Percentiles rank a stretch among this genome's conserved stretches.
phyloP scores from a whole-genome alignment of 2,329 filamentous ascomycete genomes.

The Parastagonospora nodorum region DNA sequence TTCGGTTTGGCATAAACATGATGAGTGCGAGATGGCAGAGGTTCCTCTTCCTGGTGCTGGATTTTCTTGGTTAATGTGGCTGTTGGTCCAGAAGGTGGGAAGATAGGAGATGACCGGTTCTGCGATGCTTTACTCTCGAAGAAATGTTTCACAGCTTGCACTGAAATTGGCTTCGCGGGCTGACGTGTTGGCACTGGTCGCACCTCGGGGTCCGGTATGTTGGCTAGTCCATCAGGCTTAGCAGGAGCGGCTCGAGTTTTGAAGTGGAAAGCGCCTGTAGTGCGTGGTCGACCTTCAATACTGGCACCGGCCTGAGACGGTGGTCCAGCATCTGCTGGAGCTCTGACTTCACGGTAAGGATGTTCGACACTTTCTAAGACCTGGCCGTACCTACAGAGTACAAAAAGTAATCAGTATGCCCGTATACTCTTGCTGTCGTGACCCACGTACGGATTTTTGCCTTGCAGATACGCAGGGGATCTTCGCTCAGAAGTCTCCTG shows the following conservation, averaged over 20 bases:
- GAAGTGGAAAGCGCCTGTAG: constrained; percentile 22
- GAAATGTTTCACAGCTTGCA: constrained; percentile 32
- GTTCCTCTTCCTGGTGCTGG: constrained; percentile 2
- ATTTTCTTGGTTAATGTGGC: constrained; percentile 2
- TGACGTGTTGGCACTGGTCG: constrained; percentile 8
- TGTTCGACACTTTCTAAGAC: constrained; percentile 31
- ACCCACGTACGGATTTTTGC: constrained; percentile 35
- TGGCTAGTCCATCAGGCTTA: constrained; percentile 12
- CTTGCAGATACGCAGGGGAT: constrained; percentile 34
- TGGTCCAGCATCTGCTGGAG: constrained; percentile 5
- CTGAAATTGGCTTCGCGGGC: constrained; percentile 23
- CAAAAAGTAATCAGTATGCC: too few relatives aligned
- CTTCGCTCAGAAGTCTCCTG: constrained; percentile 16
- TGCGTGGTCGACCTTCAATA: constrained; percentile 23
- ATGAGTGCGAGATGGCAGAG: not conserved
- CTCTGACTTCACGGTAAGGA: constrained; percentile 21
- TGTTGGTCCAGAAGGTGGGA: constrained; percentile 13
- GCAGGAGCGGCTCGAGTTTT: constrained; percentile 19
- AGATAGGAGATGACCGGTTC: constrained; percentile 9
- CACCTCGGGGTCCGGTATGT: constrained; percentile 6
- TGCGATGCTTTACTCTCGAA: constrained; percentile 35
- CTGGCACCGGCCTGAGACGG: constrained; percentile 29
- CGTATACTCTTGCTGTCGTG: too few relatives aligned
- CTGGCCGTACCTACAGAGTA: constrained; percentile 13
- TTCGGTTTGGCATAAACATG: not conserved